phyloP scores from a whole-genome alignment of 177 flowering plant species.

The Vitis hybrid region DNA sequence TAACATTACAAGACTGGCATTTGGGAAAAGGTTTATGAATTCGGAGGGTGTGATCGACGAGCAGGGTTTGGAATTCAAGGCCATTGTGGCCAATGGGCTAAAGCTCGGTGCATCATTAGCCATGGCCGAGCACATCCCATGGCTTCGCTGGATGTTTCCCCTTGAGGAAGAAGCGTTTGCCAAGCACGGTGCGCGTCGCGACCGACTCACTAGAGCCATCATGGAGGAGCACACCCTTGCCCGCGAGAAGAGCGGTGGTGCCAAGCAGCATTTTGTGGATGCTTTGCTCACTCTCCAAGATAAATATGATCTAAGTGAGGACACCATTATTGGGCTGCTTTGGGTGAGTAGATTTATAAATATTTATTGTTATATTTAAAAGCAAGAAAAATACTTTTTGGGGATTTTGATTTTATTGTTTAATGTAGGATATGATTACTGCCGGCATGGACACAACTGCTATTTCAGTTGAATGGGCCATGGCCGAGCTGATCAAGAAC shows the following conservation, averaged over 20 bases:
- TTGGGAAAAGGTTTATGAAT: conserved; percentile 85
- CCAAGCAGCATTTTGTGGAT: conserved; percentile 81
- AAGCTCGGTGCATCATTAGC: conserved; percentile 68
- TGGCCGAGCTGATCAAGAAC: conserved; percentile 76
- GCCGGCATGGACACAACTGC: conserved; percentile 93
- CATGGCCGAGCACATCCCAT: conserved; percentile 79
- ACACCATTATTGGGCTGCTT: conserved; percentile 88
- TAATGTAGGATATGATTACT: conserved; percentile 67
- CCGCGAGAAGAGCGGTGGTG: conserved; percentile 41
- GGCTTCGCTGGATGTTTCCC: conserved; percentile 87
- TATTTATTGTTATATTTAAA: no score
- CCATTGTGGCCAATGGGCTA: conserved; percentile 57
- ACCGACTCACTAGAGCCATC: conserved; percentile 66
- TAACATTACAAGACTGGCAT: conserved; percentile 81
- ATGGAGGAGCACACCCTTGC: conserved; percentile 81
- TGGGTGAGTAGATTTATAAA: conserved; percentile 50
- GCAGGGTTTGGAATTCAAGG: conserved; percentile 83
- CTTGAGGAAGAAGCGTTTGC: conserved; percentile 64
- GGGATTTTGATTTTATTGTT: no score
- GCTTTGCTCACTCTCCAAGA: conserved; percentile 77
- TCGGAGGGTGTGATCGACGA: conserved; percentile 63
- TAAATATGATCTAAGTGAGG: conserved; percentile 82
- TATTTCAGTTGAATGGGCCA: conserved; percentile 77
- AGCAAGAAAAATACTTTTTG: no score
- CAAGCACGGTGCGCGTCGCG: conserved; percentile 65